Conservation (phyloP, 768 basidiomycete species). For the Serendipita vermifera region DNA sequence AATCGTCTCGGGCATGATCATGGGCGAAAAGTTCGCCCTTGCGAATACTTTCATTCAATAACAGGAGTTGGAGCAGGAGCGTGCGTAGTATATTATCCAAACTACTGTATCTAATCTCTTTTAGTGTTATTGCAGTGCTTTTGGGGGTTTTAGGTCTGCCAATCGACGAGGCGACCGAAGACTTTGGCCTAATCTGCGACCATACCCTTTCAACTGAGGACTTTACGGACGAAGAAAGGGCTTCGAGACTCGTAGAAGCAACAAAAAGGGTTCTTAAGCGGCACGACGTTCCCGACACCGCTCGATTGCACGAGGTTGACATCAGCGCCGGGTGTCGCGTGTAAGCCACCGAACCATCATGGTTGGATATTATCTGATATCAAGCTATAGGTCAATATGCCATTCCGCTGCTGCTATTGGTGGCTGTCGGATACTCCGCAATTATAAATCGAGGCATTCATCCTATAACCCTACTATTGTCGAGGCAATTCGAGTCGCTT, state of each 20-base stretch:
- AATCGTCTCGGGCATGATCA: background rate
- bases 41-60: slow-evolving; percentile 1
- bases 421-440: background rate
- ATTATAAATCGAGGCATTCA: background rate
- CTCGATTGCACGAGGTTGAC: too few species aligned
- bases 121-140: slow-evolving; percentile 1
- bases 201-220: background rate
- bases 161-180: background rate
- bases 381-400: background rate
- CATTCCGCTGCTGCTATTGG: background rate
- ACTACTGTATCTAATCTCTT: background rate
- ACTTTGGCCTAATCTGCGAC: background rate
- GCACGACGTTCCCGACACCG: too few species aligned
- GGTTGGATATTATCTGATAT: background rate
- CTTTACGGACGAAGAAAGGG: background rate
- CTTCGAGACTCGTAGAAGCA: background rate
- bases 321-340: too few species aligned
- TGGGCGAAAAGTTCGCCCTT: background rate
- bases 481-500: background rate
- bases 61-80: background rate
- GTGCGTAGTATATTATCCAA: background rate
- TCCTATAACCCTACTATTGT: slow-evolving; percentile 1
- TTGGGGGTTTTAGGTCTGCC: background rate
- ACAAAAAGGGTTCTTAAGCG: too few species aligned
- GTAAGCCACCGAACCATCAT: too few species aligned